Conservation (phyloP, 2,329 filamentous ascomycete species). For the Aspergillus vadensis region DNA sequence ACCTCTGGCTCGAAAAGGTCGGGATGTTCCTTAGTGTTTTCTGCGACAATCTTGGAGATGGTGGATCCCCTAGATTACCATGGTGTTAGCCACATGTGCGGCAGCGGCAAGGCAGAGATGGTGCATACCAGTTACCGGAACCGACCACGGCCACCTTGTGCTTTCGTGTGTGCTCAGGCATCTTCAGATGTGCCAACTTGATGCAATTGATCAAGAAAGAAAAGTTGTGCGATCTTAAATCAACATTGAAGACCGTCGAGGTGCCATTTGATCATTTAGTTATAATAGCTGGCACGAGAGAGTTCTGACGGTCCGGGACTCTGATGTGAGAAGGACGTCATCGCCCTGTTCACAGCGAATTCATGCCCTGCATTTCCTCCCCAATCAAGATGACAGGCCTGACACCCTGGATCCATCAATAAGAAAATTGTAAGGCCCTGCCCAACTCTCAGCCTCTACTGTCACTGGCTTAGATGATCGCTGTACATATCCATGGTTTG, state of each 20-base stretch:
- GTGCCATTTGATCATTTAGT: neutral
- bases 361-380: neutral
- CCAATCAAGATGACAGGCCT: neutral
- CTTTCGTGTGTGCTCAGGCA: constrained; percentile 3
- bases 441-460: neutral
- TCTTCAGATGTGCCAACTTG: neutral
- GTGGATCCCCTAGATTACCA: constrained; percentile 75
- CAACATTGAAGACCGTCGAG: neutral
- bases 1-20: constrained; percentile 74
- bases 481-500: neutral
- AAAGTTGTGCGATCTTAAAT: neutral
- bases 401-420: neutral
- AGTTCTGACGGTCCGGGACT: neutral
- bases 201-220: neutral
- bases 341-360: neutral
- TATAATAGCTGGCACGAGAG: neutral
- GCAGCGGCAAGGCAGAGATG: neutral
- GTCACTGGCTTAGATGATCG: neutral
- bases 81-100: neutral
- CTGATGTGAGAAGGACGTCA: neutral
- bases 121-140: constrained; percentile 82
- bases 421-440: no score
- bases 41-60: constrained; percentile 90
- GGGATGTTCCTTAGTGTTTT: constrained; percentile 75
- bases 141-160: constrained; percentile 69